Conservation (phyloP, 139 green algal genomes). For the Picochlorum costavermella region DNA sequence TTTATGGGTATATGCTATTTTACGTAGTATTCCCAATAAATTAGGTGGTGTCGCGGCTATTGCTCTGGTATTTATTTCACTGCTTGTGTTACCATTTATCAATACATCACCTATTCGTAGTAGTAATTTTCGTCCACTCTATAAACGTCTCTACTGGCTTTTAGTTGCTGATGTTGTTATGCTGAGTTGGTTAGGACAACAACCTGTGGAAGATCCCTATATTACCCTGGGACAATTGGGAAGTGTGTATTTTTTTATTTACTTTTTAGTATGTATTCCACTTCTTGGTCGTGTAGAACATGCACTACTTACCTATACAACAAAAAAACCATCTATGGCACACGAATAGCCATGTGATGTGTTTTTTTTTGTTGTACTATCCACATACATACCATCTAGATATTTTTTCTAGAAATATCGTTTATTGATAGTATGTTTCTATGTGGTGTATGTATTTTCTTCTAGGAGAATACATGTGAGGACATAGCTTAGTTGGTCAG, state of each 20-base stretch:
- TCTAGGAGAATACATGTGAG: constrained; percentile 1
- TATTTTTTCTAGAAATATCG: too few species aligned
- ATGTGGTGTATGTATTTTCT: not conserved
- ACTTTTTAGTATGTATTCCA: constrained; percentile 18
- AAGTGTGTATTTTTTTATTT: constrained; percentile 23
- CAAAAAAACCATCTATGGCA: constrained; percentile 5
- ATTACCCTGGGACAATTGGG: constrained; percentile 8
- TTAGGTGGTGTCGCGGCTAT: constrained; percentile 58
- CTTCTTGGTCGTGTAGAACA: constrained; percentile 36
- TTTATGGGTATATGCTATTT: constrained; percentile 59
- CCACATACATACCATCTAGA: too few species aligned
- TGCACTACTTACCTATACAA: constrained; percentile 35
- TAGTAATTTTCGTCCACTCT: constrained; percentile 47
- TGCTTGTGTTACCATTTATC: constrained; percentile 59
- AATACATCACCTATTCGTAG: constrained; percentile 36
- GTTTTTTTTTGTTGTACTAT: too few species aligned
- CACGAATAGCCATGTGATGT: not conserved
- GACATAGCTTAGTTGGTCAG: constrained; percentile 38
- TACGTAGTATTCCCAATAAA: constrained; percentile 67
- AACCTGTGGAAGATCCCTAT: constrained; percentile 49
- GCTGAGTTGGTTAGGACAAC: constrained; percentile 49
- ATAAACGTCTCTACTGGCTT: constrained; percentile 50
- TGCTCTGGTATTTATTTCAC: constrained; percentile 49
- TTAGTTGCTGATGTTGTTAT: constrained; percentile 52
- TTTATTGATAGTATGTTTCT: too few species aligned